Percentiles rank a stretch among this genome's conserved stretches.
Evolutionary conservation across 2,329 filamentous ascomycete species (phyloP).

Genomic region (Grosmannia penicillata): DNA sequence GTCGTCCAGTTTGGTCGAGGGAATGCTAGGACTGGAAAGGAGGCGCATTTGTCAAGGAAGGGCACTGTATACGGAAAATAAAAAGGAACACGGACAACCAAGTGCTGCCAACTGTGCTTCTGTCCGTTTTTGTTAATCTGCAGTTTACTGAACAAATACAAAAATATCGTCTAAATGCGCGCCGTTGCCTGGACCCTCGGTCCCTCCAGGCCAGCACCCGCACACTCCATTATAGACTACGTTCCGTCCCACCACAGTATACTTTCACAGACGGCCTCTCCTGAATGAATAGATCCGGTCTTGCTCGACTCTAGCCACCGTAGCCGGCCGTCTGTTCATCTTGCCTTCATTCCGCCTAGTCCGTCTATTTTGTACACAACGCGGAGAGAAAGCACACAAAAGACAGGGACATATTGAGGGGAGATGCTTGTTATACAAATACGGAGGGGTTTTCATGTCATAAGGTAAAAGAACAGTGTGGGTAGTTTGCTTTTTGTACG

Average conservation of each 20-base stretch:
- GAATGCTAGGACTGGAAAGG: neutral
- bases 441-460: neutral
- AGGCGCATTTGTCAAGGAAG: neutral
- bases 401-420: slow-evolving; percentile 8
- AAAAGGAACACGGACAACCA: neutral
- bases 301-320: neutral
- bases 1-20: neutral
- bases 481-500: neutral
- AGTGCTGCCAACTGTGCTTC: neutral
- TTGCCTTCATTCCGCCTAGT: no score
- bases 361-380: slow-evolving; percentile 15
- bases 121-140: neutral
- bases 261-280: no score
- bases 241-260: no score
- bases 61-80: neutral
- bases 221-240: no score
- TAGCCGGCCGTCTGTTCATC: neutral
- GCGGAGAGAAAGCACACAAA: slow-evolving; percentile 11
- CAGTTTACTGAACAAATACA: neutral
- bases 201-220: no score
- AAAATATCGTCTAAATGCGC: no score
- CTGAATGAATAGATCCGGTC: no score
- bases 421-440: slow-evolving; percentile 6
- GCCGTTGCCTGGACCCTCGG: no score
- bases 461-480: neutral